A percentile compares a stretch with the other conserved stretches of the same genome.
phyloP scores from a whole-genome alignment of 1,284 basidiomycete genomes.

The Cryptococcus sp. region DNA sequence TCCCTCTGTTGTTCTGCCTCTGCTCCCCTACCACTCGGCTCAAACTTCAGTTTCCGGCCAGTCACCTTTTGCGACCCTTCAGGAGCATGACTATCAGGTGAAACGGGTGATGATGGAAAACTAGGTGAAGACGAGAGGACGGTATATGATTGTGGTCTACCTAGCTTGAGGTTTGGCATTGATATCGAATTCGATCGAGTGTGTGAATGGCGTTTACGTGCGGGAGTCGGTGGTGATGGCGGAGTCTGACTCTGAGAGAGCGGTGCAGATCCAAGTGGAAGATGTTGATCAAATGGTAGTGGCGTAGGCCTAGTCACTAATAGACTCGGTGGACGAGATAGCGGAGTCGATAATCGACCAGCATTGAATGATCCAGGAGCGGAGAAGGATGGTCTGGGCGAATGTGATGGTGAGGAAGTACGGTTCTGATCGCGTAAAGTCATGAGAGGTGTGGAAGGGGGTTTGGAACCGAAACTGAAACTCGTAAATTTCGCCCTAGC shows the following conservation, averaged over 20 bases:
- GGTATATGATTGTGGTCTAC: slow-evolving; percentile 25
- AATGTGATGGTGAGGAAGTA: slow-evolving; percentile 5
- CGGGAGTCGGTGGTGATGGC: slow-evolving; percentile 25
- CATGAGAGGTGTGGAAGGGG: slow-evolving; percentile 5
- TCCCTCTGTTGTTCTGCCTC: slow-evolving; percentile 42
- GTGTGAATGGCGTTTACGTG: slow-evolving; percentile 40
- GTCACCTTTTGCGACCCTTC: slow-evolving; percentile 4
- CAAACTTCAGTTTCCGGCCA: slow-evolving; percentile 41
- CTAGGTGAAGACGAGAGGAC: slow-evolving; percentile 31
- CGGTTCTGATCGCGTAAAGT: too few species aligned
- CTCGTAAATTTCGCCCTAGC: slow-evolving; percentile 18
- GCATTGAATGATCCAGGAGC: neutral
- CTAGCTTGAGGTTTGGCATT: slow-evolving; percentile 39
- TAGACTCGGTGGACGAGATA: slow-evolving; percentile 27
- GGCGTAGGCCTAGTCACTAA: slow-evolving; percentile 30
- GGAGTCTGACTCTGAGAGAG: slow-evolving; percentile 2
- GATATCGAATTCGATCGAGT: slow-evolving; percentile 46
- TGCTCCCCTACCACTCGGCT: slow-evolving; percentile 37
- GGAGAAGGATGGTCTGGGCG: slow-evolving; percentile 10
- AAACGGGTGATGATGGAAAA: slow-evolving; percentile 30
- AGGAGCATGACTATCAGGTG: slow-evolving; percentile 14
- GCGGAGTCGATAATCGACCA: slow-evolving; percentile 12
- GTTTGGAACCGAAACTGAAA: slow-evolving; percentile 40
- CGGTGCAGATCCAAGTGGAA: too few species aligned
- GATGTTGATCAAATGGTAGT: too few species aligned